A percentile compares a stretch with the other conserved stretches of the same genome.
Conservation (phyloP, 2,329 filamentous ascomycete genomes). For the Hawksworthiomyces lignivorus region DNA sequence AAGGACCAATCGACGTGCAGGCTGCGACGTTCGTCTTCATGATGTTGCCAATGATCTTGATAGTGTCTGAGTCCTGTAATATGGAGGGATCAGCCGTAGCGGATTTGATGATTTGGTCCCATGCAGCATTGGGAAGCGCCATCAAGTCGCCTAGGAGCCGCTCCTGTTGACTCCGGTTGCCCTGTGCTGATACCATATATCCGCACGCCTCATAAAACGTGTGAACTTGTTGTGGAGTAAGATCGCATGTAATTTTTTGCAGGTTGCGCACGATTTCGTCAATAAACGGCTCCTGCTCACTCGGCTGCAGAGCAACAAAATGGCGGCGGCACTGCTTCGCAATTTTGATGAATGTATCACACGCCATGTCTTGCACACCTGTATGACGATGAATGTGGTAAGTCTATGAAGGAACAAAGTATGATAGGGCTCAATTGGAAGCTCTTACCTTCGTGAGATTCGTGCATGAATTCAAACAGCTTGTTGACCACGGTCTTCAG, state of each 20-base stretch:
- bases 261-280: slow-evolving; percentile 96
- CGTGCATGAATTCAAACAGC: slow-evolving; percentile 99
- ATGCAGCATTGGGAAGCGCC: slow-evolving; percentile 86
- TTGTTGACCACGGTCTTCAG: slow-evolving; percentile 99
- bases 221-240: slow-evolving; percentile 94
- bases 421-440: no score
- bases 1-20: slow-evolving; percentile 89
- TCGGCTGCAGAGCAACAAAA: slow-evolving; percentile 91
- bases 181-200: slow-evolving; percentile 98
- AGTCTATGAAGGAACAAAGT: no score
- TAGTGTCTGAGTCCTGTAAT: slow-evolving; percentile 85
- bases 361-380: slow-evolving; percentile 99
- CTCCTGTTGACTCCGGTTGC: slow-evolving; percentile 90
- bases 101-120: slow-evolving; percentile 88
- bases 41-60: slow-evolving; percentile 98
- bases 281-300: slow-evolving; percentile 92
- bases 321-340: slow-evolving; percentile 96
- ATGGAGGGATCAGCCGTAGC: slow-evolving; percentile 80
- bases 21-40: slow-evolving; percentile 99
- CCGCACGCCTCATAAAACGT: slow-evolving; percentile 99
- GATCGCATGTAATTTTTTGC: slow-evolving; percentile 89
- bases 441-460: slow-evolving; percentile 80
- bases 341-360: slow-evolving; percentile 99
- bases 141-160: slow-evolving; percentile 85
- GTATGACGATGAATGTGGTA: neutral